Percentiles rank a stretch among this genome's conserved stretches.
These are phyloP conservation scores for Trichomonas vaginalis DNA, from an alignment of 208 protist species.

Conservation along the genomic window DNA sequence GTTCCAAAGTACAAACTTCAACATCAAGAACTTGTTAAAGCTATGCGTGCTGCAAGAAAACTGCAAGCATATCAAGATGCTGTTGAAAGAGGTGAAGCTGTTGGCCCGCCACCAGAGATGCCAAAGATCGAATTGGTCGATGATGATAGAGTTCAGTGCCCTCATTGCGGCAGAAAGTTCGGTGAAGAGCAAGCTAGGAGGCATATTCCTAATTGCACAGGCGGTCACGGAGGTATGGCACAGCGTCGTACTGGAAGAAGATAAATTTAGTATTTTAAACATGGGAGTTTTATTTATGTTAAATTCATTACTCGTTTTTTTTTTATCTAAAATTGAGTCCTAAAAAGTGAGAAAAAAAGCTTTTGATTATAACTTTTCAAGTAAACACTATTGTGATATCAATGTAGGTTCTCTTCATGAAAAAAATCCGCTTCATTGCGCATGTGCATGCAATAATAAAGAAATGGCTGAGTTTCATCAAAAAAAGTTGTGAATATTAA, in stretches of 20 bases:
- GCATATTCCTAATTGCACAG: background rate
- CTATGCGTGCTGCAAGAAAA: background rate
- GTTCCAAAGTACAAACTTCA: background rate
- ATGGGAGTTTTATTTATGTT: too few relatives aligned
- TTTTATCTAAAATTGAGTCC: too few relatives aligned
- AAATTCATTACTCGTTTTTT: too few relatives aligned
- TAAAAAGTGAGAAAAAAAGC: too few relatives aligned
- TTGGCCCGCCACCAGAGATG: background rate
- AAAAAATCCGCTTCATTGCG: too few relatives aligned
- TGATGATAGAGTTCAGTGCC: conserved; percentile 9
- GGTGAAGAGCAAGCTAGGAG: background rate
- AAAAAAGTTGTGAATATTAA: too few relatives aligned
- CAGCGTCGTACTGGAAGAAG: background rate
- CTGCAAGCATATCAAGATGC: background rate
- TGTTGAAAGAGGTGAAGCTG: background rate
- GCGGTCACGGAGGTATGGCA: background rate
- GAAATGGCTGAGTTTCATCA: too few relatives aligned
- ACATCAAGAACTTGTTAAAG: background rate
- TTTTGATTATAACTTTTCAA: too few relatives aligned
- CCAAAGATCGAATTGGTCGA: background rate
- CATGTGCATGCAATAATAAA: too few relatives aligned
- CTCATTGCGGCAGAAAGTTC: background rate
- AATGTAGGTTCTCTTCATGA: too few relatives aligned
- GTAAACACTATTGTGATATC: too few relatives aligned
- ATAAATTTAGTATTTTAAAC: background rate